Evolutionary conservation across 768 basidiomycete species (phyloP).

Genomic region (Mycena haematopus): DNA sequence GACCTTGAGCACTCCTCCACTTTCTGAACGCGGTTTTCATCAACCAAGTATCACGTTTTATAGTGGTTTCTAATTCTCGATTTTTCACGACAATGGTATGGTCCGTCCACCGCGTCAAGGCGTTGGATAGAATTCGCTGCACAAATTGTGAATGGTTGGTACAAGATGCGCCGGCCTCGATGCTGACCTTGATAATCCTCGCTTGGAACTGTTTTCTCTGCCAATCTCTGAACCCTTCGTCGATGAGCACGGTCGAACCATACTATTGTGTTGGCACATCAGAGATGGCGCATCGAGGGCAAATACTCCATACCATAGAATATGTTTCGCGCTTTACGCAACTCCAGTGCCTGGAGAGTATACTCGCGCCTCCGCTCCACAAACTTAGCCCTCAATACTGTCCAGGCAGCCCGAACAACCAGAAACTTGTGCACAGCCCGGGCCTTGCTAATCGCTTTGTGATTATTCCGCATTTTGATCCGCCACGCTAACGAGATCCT

Average conservation of each 20-base stretch:
- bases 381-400: slow-evolving; percentile 53
- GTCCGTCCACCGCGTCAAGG: slow-evolving; percentile 70
- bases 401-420: slow-evolving; percentile 53
- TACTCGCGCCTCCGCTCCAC: slow-evolving; percentile 51
- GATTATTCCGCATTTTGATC: slow-evolving; percentile 52
- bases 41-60: slow-evolving; percentile 16
- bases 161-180: background rate
- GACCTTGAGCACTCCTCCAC: slow-evolving; percentile 68
- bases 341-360: slow-evolving; percentile 46
- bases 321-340: slow-evolving; percentile 40
- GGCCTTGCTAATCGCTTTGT: slow-evolving; percentile 60
- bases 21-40: slow-evolving; percentile 64
- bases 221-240: slow-evolving; percentile 14
- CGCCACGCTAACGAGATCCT: slow-evolving; percentile 62
- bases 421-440: slow-evolving; percentile 60
- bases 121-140: slow-evolving; percentile 58
- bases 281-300: background rate
- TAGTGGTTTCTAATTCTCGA: slow-evolving; percentile 64
- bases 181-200: slow-evolving; percentile 17
- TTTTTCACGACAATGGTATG: slow-evolving; percentile 76
- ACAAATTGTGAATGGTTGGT: slow-evolving; percentile 1
- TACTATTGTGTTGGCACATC: slow-evolving; percentile 12
- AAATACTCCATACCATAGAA: slow-evolving; percentile 39
- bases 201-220: slow-evolving; percentile 18
- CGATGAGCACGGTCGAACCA: slow-evolving; percentile 27